phyloP scores from a whole-genome alignment of 2,329 filamentous ascomycete genomes.

The Leptoxyphium fumago region DNA sequence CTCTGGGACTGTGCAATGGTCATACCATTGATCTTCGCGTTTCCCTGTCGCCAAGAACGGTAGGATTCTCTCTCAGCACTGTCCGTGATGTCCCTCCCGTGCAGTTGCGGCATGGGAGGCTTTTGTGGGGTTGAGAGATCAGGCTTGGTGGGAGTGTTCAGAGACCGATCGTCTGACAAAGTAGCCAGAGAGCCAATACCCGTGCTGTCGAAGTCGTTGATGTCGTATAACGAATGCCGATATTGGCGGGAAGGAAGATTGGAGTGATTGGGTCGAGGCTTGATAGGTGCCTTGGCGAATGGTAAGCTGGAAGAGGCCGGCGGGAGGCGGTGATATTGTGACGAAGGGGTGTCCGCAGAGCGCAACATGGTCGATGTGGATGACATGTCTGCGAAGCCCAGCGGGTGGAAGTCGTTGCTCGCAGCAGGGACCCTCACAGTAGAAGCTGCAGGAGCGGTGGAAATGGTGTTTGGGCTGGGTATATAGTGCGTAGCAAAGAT shows the following conservation, averaged over 20 bases:
- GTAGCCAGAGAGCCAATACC: neutral
- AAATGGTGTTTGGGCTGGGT: constrained; percentile 33
- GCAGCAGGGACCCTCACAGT: neutral
- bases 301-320: neutral
- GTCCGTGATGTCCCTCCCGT: constrained; percentile 6
- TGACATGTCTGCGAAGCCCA: constrained; percentile 3
- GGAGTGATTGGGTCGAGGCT: constrained; percentile 4
- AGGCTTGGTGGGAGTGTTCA: neutral
- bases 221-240: constrained; percentile 18
- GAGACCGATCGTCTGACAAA: neutral
- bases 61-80: constrained; percentile 31
- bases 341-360: constrained; percentile 1
- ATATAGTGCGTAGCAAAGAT: constrained; percentile 50
- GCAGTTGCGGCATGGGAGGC: neutral
- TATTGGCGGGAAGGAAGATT: constrained; percentile 12
- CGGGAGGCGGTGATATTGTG: constrained; percentile 1
- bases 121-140: neutral
- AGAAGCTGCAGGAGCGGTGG: constrained; percentile 1
- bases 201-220: constrained; percentile 9
- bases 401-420: neutral
- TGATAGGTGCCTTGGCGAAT: neutral
- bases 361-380: constrained; percentile 1
- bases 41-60: constrained; percentile 34
- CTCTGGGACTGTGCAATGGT: constrained; percentile 23
- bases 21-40: constrained; percentile 26